Evolutionary conservation across 73 alveolate species (phyloP).

Genomic region (Halteria grandinella): DNA sequence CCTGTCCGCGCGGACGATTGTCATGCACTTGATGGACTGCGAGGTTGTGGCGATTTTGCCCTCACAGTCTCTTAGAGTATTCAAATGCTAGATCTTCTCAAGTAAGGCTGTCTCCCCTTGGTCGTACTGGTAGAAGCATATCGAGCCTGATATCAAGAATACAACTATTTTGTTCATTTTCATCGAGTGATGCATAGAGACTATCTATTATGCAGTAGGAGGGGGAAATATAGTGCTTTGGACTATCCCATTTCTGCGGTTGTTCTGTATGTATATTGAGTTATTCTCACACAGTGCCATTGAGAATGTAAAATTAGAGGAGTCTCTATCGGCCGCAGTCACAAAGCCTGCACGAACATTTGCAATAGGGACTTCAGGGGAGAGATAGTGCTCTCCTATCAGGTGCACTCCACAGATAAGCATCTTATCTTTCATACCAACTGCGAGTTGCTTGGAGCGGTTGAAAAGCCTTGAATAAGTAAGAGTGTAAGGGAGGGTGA

Average conservation of each 20-base stretch:
- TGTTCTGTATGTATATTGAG: constrained; percentile 1
- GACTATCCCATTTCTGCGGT: not conserved
- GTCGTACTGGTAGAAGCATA: constrained; percentile 33
- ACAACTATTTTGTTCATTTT: constrained; percentile 26
- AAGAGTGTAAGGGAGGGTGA: not conserved
- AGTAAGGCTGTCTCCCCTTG: constrained; percentile 42
- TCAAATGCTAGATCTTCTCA: constrained; percentile 15
- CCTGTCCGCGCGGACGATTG: not conserved
- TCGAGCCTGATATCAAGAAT: constrained; percentile 7
- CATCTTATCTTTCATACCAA: not conserved
- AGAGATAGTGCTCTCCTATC: not conserved
- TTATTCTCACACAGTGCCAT: constrained; percentile 32
- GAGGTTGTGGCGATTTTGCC: constrained; percentile 1
- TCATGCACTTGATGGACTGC: constrained; percentile 18
- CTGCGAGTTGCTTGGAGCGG: not conserved
- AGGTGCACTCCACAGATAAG: not conserved
- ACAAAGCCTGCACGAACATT: not conserved
- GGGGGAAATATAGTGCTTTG: constrained; percentile 35
- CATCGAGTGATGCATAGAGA: not conserved
- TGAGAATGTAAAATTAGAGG: not conserved
- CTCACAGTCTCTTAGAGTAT: constrained; percentile 33
- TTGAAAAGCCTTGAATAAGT: not conserved
- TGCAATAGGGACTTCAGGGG: not conserved
- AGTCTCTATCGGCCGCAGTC: not conserved
- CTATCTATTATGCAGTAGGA: constrained; percentile 47